A percentile compares a stretch with the other conserved stretches of the same genome.
Evolutionary conservation across 495 filamentous ascomycete species (phyloP).

Genomic region (Hypoxylon perforatum): DNA sequence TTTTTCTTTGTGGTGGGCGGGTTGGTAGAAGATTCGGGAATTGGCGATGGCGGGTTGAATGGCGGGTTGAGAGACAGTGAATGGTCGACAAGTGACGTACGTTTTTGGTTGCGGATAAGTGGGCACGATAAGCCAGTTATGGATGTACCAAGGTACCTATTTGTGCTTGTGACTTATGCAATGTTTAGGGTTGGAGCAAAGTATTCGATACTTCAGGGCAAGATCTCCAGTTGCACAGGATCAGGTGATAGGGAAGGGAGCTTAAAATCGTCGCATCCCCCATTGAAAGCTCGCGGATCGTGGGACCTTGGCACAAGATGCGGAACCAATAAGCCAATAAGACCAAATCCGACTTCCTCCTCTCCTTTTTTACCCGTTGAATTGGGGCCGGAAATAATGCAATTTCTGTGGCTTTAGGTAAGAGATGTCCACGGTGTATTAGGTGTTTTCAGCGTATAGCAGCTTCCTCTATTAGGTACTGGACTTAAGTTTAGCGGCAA

Average conservation of each 20-base stretch:
- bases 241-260: conserved; percentile 30
- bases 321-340: too few species aligned
- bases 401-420: too few species aligned
- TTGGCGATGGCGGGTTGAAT: conserved; percentile 32
- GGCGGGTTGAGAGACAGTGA: conserved; percentile 4
- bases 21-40: conserved; percentile 46
- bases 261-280: conserved; percentile 18
- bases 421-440: too few species aligned
- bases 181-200: neutral
- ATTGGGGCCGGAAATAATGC: too few species aligned
- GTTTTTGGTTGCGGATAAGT: conserved; percentile 31
- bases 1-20: conserved; percentile 34
- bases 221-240: conserved; percentile 18
- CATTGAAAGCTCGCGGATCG: too few species aligned
- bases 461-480: too few species aligned
- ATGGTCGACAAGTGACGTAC: conserved; percentile 37
- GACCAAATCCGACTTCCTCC: too few species aligned
- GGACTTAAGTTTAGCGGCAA: neutral
- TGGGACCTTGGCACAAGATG: too few species aligned
- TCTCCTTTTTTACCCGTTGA: neutral
- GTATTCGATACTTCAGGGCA: conserved; percentile 15
- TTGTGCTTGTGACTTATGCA: neutral
- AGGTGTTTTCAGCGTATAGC: too few species aligned
- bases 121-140: conserved; percentile 15
- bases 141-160: neutral